Percentiles rank a stretch among this genome's conserved stretches.
Conservation (phyloP, 2,329 filamentous ascomycete species). For the Paecilomyces niveus region DNA sequence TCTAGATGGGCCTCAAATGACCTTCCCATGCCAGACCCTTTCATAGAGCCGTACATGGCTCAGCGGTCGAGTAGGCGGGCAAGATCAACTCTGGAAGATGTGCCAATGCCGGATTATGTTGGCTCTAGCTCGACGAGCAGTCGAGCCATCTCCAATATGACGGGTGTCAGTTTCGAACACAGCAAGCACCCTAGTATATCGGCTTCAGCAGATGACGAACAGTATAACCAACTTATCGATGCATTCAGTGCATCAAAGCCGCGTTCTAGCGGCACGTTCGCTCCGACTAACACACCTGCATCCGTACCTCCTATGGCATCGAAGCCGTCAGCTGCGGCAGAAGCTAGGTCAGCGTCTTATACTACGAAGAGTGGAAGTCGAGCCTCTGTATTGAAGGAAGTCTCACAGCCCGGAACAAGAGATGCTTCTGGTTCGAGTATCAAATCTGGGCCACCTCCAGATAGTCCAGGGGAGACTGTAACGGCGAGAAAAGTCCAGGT, state of each 20-base stretch:
- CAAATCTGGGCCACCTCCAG: conserved; percentile 14
- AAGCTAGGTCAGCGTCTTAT: conserved; percentile 20
- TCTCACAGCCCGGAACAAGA: conserved; percentile 22
- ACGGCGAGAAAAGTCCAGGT: conserved; percentile 17
- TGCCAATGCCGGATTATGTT: conserved; percentile 44
- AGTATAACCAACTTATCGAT: conserved; percentile 30
- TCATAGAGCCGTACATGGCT: conserved; percentile 29
- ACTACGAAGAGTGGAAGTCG: conserved; percentile 11
- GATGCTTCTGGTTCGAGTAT: conserved; percentile 25
- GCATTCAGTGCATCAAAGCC: conserved; percentile 30
- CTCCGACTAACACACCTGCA: conserved; percentile 24
- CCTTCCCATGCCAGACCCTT: conserved; percentile 32
- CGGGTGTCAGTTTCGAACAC: conserved; percentile 35
- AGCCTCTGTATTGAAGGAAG: conserved; percentile 18
- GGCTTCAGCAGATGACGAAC: conserved; percentile 28
- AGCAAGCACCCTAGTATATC: conserved; percentile 32
- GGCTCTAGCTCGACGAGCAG: conserved; percentile 34
- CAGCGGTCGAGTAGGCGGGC: conserved; percentile 20
- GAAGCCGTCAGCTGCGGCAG: conserved; percentile 22
- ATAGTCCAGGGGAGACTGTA: conserved; percentile 12
- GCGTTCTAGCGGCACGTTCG: conserved; percentile 18
- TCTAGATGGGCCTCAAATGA: conserved; percentile 22
- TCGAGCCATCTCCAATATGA: conserved; percentile 34
- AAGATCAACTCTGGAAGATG: conserved; percentile 36
- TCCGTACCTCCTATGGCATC: conserved; percentile 12